Evolutionary conservation across 768 basidiomycete species (phyloP).

Genomic region (Lentinula aciculospora): DNA sequence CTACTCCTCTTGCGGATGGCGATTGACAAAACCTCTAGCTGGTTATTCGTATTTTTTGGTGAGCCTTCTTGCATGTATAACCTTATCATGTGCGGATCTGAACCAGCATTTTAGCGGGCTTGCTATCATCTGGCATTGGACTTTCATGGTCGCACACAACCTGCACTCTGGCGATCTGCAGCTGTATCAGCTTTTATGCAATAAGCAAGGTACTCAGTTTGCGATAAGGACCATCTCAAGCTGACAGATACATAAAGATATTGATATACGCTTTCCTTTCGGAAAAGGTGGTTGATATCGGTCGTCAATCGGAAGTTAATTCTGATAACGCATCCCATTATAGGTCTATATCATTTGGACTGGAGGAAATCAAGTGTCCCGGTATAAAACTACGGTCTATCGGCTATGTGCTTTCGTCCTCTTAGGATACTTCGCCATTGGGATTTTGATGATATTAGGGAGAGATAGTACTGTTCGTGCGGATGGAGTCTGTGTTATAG

Average conservation of each 20-base stretch:
- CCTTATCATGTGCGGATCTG: background rate
- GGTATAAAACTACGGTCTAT: constrained; percentile 1
- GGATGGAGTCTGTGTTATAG: constrained; percentile 3
- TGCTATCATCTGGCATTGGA: constrained; percentile 2
- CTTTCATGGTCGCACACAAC: background rate
- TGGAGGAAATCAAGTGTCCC: constrained; percentile 4
- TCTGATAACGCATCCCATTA: too few species aligned
- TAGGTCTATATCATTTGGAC: constrained; percentile 8
- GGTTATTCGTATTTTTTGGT: constrained; percentile 6
- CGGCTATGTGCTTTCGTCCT: background rate
- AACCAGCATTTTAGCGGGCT: background rate
- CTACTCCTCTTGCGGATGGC: too few species aligned
- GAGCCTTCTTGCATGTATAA: background rate
- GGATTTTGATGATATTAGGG: constrained; percentile 1
- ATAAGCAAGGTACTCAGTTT: background rate
- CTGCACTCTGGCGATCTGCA: background rate
- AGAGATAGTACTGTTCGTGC: background rate
- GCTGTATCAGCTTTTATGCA: constrained; percentile 4
- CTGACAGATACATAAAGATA: background rate
- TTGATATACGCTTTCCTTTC: constrained; percentile 7
- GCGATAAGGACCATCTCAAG: background rate
- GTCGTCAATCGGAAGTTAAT: too few species aligned
- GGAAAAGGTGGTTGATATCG: background rate
- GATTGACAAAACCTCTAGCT: background rate
- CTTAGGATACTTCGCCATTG: background rate